Evolutionary conservation across 805 yeast genomes (phyloP).

Genomic region (Candida andamanensis): DNA sequence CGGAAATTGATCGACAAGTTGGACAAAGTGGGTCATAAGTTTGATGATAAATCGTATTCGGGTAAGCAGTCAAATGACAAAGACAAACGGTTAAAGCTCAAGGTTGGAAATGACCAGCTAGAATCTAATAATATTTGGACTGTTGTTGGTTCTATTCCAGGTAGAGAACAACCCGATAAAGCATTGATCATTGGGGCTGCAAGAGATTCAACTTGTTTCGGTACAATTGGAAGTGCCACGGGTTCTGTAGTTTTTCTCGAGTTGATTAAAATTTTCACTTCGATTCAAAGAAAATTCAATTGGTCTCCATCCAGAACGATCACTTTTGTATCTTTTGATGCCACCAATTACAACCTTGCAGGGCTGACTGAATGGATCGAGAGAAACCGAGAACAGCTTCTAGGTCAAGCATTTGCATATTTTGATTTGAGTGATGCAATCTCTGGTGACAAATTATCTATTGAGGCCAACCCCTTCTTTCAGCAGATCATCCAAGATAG

Average conservation of each 20-base stretch:
- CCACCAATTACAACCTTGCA: conserved; percentile 70
- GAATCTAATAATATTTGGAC: conserved; percentile 70
- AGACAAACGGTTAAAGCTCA: conserved; percentile 18
- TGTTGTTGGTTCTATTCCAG: conserved; percentile 69
- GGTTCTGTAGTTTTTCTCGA: conserved; percentile 74
- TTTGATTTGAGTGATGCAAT: conserved; percentile 70
- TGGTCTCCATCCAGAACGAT: conserved; percentile 86
- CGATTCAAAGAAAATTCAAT: conserved; percentile 54
- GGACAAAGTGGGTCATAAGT: conserved; percentile 23
- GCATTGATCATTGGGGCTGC: conserved; percentile 79
- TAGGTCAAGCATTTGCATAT: conserved; percentile 60
- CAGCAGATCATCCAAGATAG: conserved; percentile 43
- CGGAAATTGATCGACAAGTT: conserved; percentile 28
- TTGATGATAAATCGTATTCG: conserved; percentile 22
- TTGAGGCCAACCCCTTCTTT: conserved; percentile 64
- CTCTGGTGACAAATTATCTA: conserved; percentile 46
- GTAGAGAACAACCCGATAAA: conserved; percentile 71
- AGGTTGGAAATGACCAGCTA: conserved; percentile 37
- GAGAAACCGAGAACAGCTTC: conserved; percentile 45
- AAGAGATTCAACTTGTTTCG: conserved; percentile 71
- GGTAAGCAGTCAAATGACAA: conserved; percentile 17
- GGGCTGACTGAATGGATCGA: conserved; percentile 82
- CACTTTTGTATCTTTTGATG: conserved; percentile 82
- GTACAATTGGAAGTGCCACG: conserved; percentile 67
- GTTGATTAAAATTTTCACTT: conserved; percentile 60